These are phyloP conservation scores for Knoxdaviesia capensis DNA, from an alignment of 2,329 filamentous ascomycete species.

Conservation along the genomic window DNA sequence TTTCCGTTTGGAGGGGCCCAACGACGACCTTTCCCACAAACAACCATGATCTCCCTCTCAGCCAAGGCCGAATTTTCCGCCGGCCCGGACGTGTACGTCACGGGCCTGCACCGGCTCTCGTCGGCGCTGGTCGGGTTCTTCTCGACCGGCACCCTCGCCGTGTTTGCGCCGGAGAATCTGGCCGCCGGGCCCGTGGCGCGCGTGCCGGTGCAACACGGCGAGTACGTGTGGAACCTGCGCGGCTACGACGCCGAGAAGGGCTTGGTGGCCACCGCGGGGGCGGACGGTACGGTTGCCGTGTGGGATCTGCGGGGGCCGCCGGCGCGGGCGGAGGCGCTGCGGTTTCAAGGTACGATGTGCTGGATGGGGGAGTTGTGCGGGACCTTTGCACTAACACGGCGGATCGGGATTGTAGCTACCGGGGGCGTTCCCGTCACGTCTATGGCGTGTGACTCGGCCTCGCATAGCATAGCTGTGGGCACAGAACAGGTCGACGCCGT, in stretches of 20 bases:
- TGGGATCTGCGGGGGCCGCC: constrained; percentile 40
- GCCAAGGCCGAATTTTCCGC: too few relatives aligned
- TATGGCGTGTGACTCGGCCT: constrained; percentile 36
- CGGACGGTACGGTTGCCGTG: constrained; percentile 45
- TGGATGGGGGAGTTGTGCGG: too few relatives aligned
- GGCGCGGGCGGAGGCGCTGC: constrained; percentile 17
- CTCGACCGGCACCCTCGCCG: constrained; percentile 2
- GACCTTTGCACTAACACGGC: too few relatives aligned
- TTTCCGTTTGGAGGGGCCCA: too few relatives aligned
- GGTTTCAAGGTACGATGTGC: constrained; percentile 18
- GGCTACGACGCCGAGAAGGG: constrained; percentile 29
- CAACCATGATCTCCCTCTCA: too few relatives aligned
- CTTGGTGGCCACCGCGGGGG: constrained; percentile 47
- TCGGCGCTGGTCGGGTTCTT: constrained; percentile 1
- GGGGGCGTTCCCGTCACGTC: constrained; percentile 33
- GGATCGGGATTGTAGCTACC: background rate
- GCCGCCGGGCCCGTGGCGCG: constrained; percentile 25
- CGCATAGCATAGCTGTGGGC: constrained; percentile 46
- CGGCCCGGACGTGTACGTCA: constrained; percentile 1
- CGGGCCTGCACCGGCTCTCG: constrained; percentile 3
- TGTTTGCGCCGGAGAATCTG: constrained; percentile 14
- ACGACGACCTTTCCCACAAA: too few relatives aligned
- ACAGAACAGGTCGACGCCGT: constrained; percentile 46
- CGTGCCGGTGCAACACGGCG: constrained; percentile 10
- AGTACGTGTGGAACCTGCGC: too few relatives aligned